Base-by-base conservation (phyloP, 805 yeast genomes). In the Ogataea pignaliae region DNA sequence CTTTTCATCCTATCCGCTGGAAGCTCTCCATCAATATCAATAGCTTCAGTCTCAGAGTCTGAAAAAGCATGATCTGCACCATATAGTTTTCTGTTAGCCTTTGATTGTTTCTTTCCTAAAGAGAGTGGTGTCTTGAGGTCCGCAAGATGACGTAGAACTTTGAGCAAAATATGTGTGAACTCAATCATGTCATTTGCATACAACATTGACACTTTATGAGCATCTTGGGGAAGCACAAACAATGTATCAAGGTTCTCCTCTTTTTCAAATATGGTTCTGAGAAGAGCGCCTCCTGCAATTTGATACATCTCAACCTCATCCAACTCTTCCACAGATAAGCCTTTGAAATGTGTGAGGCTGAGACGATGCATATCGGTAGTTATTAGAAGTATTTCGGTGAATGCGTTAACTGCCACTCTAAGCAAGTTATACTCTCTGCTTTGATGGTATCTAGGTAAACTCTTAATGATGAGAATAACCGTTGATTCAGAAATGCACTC, bases 351-450 rank as follows among this genome's bases (percentile, higher is more conserved):
- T 2, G 64, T 61, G 1, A 71, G 58, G 3, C 72, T 57, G 10
- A 53, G 52, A 15, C 49, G 52, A 44, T 35, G 73, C 53, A 72
- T 61, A 9, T 73, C 65, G 10, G 62, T 52, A 6, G 61, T 53
- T 5, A 75, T 68, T 16, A 72, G 55, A 4, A 91, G 63, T 31
- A 89, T 61, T 48, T 85, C 86, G 21, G 75, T 73, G 59, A 86
- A 79, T 43, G 86, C 76, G 34, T 78, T 69, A 75, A 86, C 76
- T 2, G 82, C 76, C 1, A 89, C 87, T 50, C 85, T 88, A 3
- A 82, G 74, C 2, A 86, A 70, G 41, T 78, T 76, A 71, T 80
- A 80, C 44, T 76, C 72, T 40, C 70, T 73, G 13, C 58, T 50
- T 11, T 67, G 71, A 35, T 51, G 63, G 10, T 78, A 66, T 12